Evolutionary conservation across 352 stramenopile genomes (phyloP).

Genomic region (Phytophthora uliginosa): DNA sequence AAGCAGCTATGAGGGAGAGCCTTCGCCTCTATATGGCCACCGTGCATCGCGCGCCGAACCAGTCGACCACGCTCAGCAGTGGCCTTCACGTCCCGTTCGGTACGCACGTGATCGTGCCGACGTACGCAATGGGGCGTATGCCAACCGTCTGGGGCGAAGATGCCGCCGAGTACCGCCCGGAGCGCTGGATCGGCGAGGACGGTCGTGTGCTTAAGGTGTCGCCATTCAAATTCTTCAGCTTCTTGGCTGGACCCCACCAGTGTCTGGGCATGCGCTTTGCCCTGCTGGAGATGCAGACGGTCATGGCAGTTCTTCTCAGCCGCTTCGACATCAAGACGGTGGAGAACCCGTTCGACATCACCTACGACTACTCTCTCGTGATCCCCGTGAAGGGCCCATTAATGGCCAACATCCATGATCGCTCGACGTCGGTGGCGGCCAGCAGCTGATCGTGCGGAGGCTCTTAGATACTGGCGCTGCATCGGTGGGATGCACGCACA

Average conservation of each 20-base stretch:
- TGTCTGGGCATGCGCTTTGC: conserved; percentile 64
- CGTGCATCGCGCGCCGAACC: conserved; percentile 41
- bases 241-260: conserved; percentile 63
- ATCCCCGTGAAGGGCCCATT: conserved; percentile 50
- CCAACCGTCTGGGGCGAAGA: conserved; percentile 66
- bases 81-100: conserved; percentile 64
- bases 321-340: conserved; percentile 51
- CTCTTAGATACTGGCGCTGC: background rate
- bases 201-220: conserved; percentile 54
- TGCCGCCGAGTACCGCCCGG: conserved; percentile 39
- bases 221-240: conserved; percentile 55
- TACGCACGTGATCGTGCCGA: conserved; percentile 51
- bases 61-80: conserved; percentile 63
- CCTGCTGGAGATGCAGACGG: conserved; percentile 61
- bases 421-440: background rate
- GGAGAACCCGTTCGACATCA: conserved; percentile 48
- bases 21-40: conserved; percentile 70
- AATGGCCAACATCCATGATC: conserved; percentile 35
- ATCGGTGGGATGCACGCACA: background rate
- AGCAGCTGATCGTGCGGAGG: conserved; percentile 7
- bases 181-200: conserved; percentile 62
- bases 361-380: conserved; percentile 49
- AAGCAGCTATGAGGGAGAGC: conserved; percentile 68
- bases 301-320: conserved; percentile 47
- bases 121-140: conserved; percentile 59